Conservation (phyloP, 129 eudicot genomes). For the Smallanthus sonchifolius region DNA sequence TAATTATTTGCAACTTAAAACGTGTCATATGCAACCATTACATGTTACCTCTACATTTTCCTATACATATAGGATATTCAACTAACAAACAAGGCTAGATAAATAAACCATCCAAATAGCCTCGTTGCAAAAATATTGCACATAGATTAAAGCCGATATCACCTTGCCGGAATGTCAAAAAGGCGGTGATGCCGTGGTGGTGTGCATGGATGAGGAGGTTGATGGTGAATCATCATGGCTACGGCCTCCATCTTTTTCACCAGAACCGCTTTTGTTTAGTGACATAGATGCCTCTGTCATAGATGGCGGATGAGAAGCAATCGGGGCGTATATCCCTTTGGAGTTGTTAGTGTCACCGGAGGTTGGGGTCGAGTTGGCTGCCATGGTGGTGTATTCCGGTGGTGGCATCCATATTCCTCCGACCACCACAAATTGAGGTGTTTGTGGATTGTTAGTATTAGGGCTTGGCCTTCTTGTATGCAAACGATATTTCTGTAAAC, state of each 20-base stretch:
- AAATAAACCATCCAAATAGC: neutral
- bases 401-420: slow-evolving; percentile 98
- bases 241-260: slow-evolving; percentile 31
- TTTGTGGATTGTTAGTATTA: slow-evolving; percentile 46
- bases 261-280: slow-evolving; percentile 32
- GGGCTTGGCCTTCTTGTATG: slow-evolving; percentile 87
- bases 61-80: slow-evolving; percentile 22
- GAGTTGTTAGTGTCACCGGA: slow-evolving; percentile 47
- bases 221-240: slow-evolving; percentile 49
- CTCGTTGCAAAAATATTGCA: slow-evolving; percentile 32
- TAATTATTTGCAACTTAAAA: neutral
- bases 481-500: slow-evolving; percentile 69
- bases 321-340: slow-evolving; percentile 61
- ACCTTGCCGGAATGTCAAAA: slow-evolving; percentile 22
- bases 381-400: slow-evolving; percentile 49
- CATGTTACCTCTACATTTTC: slow-evolving; percentile 13
- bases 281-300: neutral
- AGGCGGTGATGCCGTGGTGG: slow-evolving; percentile 48
- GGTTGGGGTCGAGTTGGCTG: slow-evolving; percentile 27
- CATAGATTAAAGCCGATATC: neutral
- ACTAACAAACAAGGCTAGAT: neutral
- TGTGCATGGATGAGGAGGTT: slow-evolving; percentile 66
- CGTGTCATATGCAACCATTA: slow-evolving; percentile 18
- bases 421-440: slow-evolving; percentile 92
- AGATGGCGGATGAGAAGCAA: slow-evolving; percentile 45